phyloP scores from a whole-genome alignment of 805 yeast species.

The Saturnispora halmiae region DNA sequence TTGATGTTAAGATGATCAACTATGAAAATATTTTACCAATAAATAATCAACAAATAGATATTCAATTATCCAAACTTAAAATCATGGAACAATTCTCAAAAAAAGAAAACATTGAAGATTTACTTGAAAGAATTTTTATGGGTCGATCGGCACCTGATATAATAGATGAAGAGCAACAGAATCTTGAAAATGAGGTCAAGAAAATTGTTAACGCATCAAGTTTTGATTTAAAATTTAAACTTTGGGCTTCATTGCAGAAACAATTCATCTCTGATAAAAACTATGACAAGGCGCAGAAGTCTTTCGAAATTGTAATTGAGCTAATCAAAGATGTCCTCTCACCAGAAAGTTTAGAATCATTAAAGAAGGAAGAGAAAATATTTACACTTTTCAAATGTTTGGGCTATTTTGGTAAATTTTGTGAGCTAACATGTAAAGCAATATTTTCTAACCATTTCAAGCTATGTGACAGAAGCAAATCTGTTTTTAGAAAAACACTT shows the following conservation, averaged over 20 bases:
- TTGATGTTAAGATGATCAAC: slow-evolving; percentile 44
- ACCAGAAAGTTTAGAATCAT: slow-evolving; percentile 18
- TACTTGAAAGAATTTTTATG: slow-evolving; percentile 20
- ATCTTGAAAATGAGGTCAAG: slow-evolving; percentile 41
- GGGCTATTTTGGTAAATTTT: slow-evolving; percentile 44
- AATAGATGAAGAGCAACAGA: slow-evolving; percentile 24
- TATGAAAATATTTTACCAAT: slow-evolving; percentile 51
- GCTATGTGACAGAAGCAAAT: slow-evolving; percentile 8
- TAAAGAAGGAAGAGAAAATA: slow-evolving; percentile 29
- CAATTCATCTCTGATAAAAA: slow-evolving; percentile 34
- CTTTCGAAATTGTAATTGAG: slow-evolving; percentile 44
- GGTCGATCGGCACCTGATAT: slow-evolving; percentile 12
- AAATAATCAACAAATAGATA: slow-evolving; percentile 38
- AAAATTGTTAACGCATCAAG: slow-evolving; percentile 56
- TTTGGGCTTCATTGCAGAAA: slow-evolving; percentile 68
- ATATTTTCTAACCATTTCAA: slow-evolving; percentile 30
- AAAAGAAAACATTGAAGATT: slow-evolving; percentile 27
- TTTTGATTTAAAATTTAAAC: slow-evolving; percentile 52
- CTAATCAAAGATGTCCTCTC: slow-evolving; percentile 35
- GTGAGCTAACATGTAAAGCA: slow-evolving; percentile 30
- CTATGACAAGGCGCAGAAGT: slow-evolving; percentile 32
- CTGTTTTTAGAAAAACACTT: slow-evolving; percentile 12
- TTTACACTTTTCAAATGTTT: slow-evolving; percentile 40
- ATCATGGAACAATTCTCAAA: slow-evolving; percentile 61
- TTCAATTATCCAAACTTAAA: slow-evolving; percentile 61